A percentile compares a stretch with the other conserved stretches of the same genome.
Conservation (phyloP, 306 rosid species). For the Cicer arietinum region DNA sequence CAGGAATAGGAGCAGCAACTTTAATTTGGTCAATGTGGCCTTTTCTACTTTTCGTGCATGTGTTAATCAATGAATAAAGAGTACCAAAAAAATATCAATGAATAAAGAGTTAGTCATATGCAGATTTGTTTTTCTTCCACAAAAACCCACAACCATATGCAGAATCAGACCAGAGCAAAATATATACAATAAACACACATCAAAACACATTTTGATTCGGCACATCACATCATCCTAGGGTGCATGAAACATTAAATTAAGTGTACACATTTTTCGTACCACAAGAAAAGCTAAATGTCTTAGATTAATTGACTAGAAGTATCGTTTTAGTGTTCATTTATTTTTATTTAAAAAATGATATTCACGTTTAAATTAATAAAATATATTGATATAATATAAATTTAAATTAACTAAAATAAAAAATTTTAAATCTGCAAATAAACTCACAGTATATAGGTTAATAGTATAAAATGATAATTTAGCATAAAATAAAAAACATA, state of each 20-base stretch:
- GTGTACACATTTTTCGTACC: not conserved
- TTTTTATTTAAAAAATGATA: too few relatives aligned
- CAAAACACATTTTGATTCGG: conserved; percentile 22
- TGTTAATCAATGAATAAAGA: conserved; percentile 14
- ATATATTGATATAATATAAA: too few relatives aligned
- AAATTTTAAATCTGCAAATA: too few relatives aligned
- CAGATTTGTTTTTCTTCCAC: conserved; percentile 25
- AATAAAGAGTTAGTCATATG: conserved; percentile 15
- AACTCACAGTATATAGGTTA: too few relatives aligned
- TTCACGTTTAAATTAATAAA: too few relatives aligned
- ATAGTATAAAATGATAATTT: too few relatives aligned
- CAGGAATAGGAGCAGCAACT: conserved; percentile 31
- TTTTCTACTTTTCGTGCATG: conserved; percentile 39
- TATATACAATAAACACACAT: not conserved
- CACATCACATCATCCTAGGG: conserved; percentile 33
- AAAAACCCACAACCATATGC: not conserved
- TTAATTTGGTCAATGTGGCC: conserved; percentile 41
- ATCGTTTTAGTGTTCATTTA: too few relatives aligned
- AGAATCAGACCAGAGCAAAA: not conserved
- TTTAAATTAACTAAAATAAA: too few relatives aligned
- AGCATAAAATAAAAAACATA: too few relatives aligned
- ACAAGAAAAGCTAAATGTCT: too few relatives aligned
- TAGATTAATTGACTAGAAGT: too few relatives aligned
- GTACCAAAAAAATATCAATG: not conserved
- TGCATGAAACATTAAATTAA: conserved; percentile 15